Conservation (phyloP, 768 basidiomycete genomes). For the Fibroporia radiculosa region DNA sequence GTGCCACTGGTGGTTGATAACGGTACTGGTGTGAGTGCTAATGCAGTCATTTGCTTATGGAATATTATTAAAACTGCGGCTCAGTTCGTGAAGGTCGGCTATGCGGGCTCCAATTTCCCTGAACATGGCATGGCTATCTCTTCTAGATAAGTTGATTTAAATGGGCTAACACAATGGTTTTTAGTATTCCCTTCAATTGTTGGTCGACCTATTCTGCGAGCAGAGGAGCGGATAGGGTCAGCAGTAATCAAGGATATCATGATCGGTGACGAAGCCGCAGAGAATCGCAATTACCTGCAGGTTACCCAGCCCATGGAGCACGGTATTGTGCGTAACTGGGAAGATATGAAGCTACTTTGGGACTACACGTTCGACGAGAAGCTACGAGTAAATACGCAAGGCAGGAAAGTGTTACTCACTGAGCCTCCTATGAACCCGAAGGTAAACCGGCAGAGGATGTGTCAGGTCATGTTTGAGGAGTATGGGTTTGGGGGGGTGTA, state of each 20-base stretch:
- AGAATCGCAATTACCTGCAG: conserved; percentile 92
- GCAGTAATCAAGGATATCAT: conserved; percentile 94
- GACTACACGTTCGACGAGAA: conserved; percentile 98
- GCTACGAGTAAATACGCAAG: conserved; percentile 78
- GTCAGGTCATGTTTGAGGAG: conserved; percentile 98
- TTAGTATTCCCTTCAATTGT: conserved; percentile 94
- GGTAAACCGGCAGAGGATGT: conserved; percentile 87
- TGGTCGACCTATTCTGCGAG: conserved; percentile 93
- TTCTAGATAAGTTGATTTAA: background rate
- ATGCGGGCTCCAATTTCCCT: conserved; percentile 59
- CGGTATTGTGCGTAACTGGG: conserved; percentile 98
- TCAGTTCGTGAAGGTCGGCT: conserved; percentile 60
- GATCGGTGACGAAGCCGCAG: conserved; percentile 95
- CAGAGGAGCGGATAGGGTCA: conserved; percentile 85
- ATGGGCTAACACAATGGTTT: background rate
- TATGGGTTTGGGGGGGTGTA: conserved; percentile 96
- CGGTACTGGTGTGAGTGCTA: conserved; percentile 48
- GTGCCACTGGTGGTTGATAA: conserved; percentile 52
- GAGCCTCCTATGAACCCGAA: conserved; percentile 99
- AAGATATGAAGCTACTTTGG: conserved; percentile 98
- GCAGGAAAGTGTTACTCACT: conserved; percentile 86
- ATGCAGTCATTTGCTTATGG: background rate
- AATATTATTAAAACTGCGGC: background rate
- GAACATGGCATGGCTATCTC: conserved; percentile 37
- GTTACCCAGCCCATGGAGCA: conserved; percentile 99